A percentile compares a stretch with the other conserved stretches of the same genome.
Conservation (phyloP, 1,284 basidiomycete genomes). For the Boletellus deceptivus region DNA sequence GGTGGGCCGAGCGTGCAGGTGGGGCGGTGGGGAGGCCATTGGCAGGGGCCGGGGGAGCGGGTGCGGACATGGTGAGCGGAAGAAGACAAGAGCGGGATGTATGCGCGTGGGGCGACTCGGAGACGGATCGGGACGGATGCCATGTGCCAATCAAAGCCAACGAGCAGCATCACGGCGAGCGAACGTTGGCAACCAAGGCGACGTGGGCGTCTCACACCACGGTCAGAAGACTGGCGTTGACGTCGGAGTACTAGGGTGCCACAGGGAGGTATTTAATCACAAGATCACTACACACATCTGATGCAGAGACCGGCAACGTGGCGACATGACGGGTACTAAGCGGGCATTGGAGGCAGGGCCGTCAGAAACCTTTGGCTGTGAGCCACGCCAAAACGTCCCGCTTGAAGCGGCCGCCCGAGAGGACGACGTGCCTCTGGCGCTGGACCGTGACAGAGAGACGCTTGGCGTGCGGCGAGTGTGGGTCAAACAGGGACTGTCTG, state of each 20-base stretch:
- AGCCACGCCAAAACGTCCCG: slow-evolving; percentile 58
- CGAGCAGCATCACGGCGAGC: too few species aligned
- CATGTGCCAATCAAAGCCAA: too few species aligned
- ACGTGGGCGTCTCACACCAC: neutral
- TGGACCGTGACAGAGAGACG: slow-evolving; percentile 47
- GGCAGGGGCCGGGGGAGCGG: slow-evolving; percentile 6
- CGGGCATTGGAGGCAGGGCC: slow-evolving; percentile 2
- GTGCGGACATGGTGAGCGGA: slow-evolving; percentile 15
- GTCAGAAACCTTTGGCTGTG: slow-evolving; percentile 54
- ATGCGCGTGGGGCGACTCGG: too few species aligned
- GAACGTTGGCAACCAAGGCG: too few species aligned
- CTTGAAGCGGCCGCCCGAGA: slow-evolving; percentile 61
- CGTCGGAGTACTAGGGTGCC: neutral
- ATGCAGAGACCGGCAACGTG: slow-evolving; percentile 14
- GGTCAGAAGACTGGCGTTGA: neutral
- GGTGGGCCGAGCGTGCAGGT: slow-evolving; percentile 56
- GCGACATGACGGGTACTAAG: slow-evolving; percentile 6
- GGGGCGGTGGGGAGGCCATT: slow-evolving; percentile 30
- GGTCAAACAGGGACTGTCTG: slow-evolving; percentile 43
- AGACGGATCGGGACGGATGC: neutral
- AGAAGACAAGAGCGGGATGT: neutral
- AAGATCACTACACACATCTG: slow-evolving; percentile 8
- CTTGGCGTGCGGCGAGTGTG: slow-evolving; percentile 43
- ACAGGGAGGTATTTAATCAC: slow-evolving; percentile 19
- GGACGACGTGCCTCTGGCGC: slow-evolving; percentile 48